A percentile compares a stretch with the other conserved stretches of the same genome.
These are phyloP conservation scores for Serendipita sp. DNA, from an alignment of 768 basidiomycete genomes.

Conservation along the genomic window DNA sequence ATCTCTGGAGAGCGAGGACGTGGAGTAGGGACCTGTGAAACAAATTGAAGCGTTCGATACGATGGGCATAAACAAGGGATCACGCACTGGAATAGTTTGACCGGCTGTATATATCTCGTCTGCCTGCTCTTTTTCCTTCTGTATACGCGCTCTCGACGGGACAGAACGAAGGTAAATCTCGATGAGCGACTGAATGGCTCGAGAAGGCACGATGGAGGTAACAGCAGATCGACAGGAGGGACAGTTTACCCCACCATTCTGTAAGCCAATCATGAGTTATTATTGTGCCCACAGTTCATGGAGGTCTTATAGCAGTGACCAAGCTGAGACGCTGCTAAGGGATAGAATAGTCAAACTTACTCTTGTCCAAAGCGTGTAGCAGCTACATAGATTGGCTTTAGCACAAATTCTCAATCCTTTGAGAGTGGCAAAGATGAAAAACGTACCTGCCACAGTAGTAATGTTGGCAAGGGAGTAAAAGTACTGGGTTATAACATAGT, in stretches of 20 bases:
- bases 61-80: conserved; percentile 7
- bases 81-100: conserved; percentile 43
- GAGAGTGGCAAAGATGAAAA: neutral
- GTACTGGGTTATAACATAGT: conserved; percentile 61
- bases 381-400: conserved; percentile 27
- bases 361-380: conserved; percentile 67
- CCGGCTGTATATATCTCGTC: conserved; percentile 63
- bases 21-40: conserved; percentile 51
- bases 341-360: conserved; percentile 31
- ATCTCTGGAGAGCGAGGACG: conserved; percentile 56
- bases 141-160: conserved; percentile 50
- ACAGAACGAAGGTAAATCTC: conserved; percentile 56
- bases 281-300: neutral
- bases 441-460: conserved; percentile 79
- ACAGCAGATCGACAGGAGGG: conserved; percentile 65
- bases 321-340: neutral
- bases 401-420: neutral
- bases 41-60: neutral
- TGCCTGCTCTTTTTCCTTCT: conserved; percentile 61
- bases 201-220: conserved; percentile 52
- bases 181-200: conserved; percentile 54
- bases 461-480: conserved; percentile 75
- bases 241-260: conserved; percentile 79
- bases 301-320: neutral
- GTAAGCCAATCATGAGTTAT: neutral